Evolutionary conservation across 2,329 filamentous ascomycete genomes (phyloP), one percentile per base, ranked within the genome.

Genomic region (Purpureocillium lavendulum): DNA sequence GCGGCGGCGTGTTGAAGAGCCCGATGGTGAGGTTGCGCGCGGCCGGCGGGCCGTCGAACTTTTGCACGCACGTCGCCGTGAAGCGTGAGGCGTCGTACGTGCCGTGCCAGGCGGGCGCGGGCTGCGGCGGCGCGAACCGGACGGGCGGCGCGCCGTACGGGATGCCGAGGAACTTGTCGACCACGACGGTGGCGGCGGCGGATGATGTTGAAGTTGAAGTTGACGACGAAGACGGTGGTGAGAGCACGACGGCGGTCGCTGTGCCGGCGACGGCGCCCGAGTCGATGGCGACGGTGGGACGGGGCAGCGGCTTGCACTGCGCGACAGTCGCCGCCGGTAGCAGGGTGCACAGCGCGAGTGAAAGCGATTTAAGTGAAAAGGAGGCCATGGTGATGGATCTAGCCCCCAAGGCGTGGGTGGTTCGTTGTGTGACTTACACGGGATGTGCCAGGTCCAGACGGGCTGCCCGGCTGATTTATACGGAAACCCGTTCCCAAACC

Each of bases 101-200:
- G 2, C 37, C 33, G 0, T 39, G 15, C 54, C 51, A 56, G 6
- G 43, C 4, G 2, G 36, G 28, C 7, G 47, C 46, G 2, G 47
- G 49, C 10, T 45, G 9, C 1, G 55, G 46, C 0, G 49, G 41
- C 2, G 42, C 40, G 38, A 57, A 58, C 4, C 55, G 53, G 6
- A 53, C 28, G 2, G 57, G 51, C 2, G 48, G 39, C 12, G 47
- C 46, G 2, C 47, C 58, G 14, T 53, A 61, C 10, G 56, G 57
- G 9, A 61, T 53, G 0, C 57, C 58, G 4, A 60, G 50, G 15
- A 53, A 61, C 9, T 52, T 48, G 16, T 51, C 51, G 15, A 60
- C 50, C 0, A 37, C 34, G 7, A 30, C 31, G 2, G 46, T 36
- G 10, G 51, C 13, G 31, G 31, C n/a, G n/a, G n/a, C n/a, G n/a